Conservation (phyloP, 1,139 yeast genomes). For the Saccharomycopsis crataegensis region DNA sequence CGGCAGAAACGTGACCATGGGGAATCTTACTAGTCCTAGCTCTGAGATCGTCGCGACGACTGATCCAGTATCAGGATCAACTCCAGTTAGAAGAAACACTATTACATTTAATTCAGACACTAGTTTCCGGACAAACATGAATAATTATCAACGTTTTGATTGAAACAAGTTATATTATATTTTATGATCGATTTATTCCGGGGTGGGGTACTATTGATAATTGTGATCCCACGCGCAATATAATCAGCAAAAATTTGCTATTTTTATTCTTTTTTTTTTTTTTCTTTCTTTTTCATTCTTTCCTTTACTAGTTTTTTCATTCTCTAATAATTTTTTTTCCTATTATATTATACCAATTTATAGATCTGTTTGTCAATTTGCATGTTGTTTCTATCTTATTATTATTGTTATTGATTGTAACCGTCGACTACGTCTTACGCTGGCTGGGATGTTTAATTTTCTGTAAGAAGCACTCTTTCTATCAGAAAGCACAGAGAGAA, state of each 20-base stretch:
- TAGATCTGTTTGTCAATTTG: no score
- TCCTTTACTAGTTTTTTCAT: neutral
- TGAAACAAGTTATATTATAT: neutral
- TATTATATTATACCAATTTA: no score
- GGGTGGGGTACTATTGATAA: no score
- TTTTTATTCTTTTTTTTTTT: neutral
- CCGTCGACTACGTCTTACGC: no score
- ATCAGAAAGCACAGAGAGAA: no score
- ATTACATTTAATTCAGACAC: conserved; percentile 16
- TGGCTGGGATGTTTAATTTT: no score
- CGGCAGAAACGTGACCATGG: no score
- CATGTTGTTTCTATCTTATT: no score
- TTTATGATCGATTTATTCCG: neutral
- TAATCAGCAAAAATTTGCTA: neutral
- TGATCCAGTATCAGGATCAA: neutral
- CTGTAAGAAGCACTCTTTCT: no score
- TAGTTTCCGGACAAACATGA: conserved; percentile 12
- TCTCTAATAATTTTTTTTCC: neutral
- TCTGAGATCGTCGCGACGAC: neutral
- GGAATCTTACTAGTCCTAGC: neutral
- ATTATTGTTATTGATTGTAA: no score
- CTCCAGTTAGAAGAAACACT: conserved; percentile 5
- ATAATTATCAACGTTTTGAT: conserved; percentile 12
- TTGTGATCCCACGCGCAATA: no score
- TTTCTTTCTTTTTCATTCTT: neutral